A percentile compares a stretch with the other conserved stretches of the same genome.
These are phyloP conservation scores for Rosa persica DNA, from an alignment of 306 rosid species.

Conservation along the genomic window DNA sequence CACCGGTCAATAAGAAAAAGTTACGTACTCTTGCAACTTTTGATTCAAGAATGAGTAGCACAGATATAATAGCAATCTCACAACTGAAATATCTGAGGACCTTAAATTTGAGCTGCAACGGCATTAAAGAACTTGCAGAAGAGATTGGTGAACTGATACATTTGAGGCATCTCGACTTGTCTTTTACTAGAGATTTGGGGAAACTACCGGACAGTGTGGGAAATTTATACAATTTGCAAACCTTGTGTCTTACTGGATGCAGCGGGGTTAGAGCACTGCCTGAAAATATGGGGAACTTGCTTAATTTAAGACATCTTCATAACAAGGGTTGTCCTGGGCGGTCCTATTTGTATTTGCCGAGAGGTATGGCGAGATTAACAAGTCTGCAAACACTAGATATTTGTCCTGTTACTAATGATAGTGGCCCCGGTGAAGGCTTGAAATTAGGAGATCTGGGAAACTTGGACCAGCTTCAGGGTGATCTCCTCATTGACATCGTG, in stretches of 20 bases:
- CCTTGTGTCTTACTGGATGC: background rate
- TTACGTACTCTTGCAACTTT: background rate
- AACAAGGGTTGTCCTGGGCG: rapidly evolving
- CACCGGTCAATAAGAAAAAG: background rate
- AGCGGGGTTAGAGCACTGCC: background rate
- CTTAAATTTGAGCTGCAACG: background rate
- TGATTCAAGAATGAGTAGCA: background rate
- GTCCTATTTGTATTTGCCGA: background rate
- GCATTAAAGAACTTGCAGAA: background rate
- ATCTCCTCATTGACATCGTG: rapidly evolving
- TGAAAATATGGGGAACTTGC: background rate
- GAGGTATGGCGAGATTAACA: background rate
- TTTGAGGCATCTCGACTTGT: background rate
- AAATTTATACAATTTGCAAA: background rate
- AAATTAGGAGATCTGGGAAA: background rate
- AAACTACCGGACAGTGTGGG: background rate
- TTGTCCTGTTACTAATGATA: too few relatives aligned
- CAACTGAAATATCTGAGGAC: constrained; percentile 2
- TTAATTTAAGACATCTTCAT: background rate
- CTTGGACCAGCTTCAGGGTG: background rate
- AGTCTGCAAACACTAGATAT: background rate
- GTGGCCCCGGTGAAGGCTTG: background rate
- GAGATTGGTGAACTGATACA: too few relatives aligned
- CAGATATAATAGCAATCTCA: background rate
- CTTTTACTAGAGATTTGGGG: too few relatives aligned